A percentile compares a stretch with the other conserved stretches of the same genome.
phyloP scores from a whole-genome alignment of 768 basidiomycete genomes.

The Chlorophyllum brunneum region DNA sequence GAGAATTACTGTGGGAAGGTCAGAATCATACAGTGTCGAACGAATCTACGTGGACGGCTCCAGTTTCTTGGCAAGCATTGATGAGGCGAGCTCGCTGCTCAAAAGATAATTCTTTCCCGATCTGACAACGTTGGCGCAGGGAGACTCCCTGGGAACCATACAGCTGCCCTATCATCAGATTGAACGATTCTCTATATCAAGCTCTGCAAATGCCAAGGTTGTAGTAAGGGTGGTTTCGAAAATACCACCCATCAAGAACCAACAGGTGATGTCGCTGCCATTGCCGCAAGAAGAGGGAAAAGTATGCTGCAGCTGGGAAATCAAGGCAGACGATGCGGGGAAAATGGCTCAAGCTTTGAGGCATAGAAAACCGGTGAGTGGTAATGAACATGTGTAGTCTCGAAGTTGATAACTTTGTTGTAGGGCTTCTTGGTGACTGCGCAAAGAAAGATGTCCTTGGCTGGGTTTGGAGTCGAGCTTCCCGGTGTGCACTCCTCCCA shows the following conservation, averaged over 20 bases:
- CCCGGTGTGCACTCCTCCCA: constrained; percentile 2
- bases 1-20: constrained; percentile 33
- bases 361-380: constrained; percentile 44
- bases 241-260: constrained; percentile 34
- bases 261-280: constrained; percentile 16
- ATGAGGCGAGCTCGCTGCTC: constrained; percentile 25
- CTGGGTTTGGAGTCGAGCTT: constrained; percentile 6
- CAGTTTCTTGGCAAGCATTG: constrained; percentile 49
- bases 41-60: constrained; percentile 50
- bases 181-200: constrained; percentile 19
- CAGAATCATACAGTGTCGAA: constrained; percentile 31
- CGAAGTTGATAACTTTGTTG: neutral
- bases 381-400: neutral
- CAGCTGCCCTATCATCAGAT: constrained; percentile 38
- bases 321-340: constrained; percentile 28
- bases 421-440: constrained; percentile 8
- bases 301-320: constrained; percentile 31
- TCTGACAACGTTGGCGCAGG: constrained; percentile 25
- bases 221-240: constrained; percentile 28
- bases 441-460: constrained; percentile 15
- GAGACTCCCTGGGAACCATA: constrained; percentile 49
- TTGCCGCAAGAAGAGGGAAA: constrained; percentile 9
- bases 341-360: constrained; percentile 40
- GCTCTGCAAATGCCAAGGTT: constrained; percentile 20
- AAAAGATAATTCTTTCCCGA: constrained; percentile 2